Evolutionary conservation across 2,329 filamentous ascomycete species (phyloP).

Genomic region (Epichloe amarillans): DNA sequence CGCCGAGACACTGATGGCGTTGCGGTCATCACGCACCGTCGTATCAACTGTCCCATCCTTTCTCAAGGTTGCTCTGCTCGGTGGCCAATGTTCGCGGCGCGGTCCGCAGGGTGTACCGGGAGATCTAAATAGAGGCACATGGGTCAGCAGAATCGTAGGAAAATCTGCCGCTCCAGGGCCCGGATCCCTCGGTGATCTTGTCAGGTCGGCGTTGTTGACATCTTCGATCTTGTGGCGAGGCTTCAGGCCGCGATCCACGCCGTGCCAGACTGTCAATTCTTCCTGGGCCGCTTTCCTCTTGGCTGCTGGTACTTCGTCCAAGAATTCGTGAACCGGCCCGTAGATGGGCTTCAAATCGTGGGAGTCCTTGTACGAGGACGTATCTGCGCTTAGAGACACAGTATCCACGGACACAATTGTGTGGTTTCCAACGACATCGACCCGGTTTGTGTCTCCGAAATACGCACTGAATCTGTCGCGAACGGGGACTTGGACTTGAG

Average conservation of each 20-base stretch:
- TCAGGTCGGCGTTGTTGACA: constrained; percentile 29
- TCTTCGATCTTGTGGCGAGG: constrained; percentile 49
- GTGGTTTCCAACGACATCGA: constrained; percentile 89
- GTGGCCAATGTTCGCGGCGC: constrained; percentile 70
- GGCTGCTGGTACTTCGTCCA: constrained; percentile 49
- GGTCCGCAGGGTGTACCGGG: constrained; percentile 81
- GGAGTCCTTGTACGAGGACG: constrained; percentile 35
- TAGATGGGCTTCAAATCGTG: constrained; percentile 53
- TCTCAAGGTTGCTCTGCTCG: constrained; percentile 38
- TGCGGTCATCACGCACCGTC: constrained; percentile 34
- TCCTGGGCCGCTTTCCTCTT: constrained; percentile 57
- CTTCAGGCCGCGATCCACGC: constrained; percentile 39
- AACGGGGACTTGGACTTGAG: constrained; percentile 67
- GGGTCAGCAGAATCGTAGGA: constrained; percentile 78
- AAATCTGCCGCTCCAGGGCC: constrained; percentile 45
- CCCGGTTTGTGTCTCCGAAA: constrained; percentile 82
- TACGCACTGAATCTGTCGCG: constrained; percentile 73
- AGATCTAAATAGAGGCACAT: constrained; percentile 77
- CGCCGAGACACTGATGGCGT: constrained; percentile 60
- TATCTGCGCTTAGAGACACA: constrained; percentile 68
- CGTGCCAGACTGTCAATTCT: constrained; percentile 53
- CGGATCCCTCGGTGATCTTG: constrained; percentile 21
- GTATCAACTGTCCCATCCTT: constrained; percentile 31
- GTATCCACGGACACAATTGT: constrained; percentile 87
- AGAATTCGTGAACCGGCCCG: constrained; percentile 61